Evolutionary conservation across 2,329 filamentous ascomycete genomes (phyloP), one percentile per base, ranked within the genome.

Genomic region (Beauveria sp.): DNA sequence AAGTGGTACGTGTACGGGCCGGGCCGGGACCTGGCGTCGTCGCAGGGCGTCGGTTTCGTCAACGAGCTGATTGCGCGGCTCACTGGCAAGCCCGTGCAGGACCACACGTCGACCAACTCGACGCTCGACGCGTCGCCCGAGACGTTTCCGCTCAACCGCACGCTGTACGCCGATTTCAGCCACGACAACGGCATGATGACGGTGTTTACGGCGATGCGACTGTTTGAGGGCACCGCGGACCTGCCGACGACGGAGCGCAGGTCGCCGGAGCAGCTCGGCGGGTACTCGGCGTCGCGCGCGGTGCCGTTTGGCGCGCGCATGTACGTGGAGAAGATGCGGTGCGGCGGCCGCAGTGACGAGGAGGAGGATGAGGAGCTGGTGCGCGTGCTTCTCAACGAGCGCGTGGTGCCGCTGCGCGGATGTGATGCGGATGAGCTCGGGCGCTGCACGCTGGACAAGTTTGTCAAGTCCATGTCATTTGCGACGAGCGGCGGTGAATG

Each of bases 151-250:
- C 76, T 96, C 0, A 80, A 82, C 64, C 74, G 77, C 49, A 76
- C 76, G 12, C 75, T 96, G 1, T 97, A 96, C 69, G 92, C 91
- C 0, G 93, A 97, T 74, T 96, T 97, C 71, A 90, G 87, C 65
- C 93, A 97, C 74, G 93, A 97, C 74, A 96, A 96, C 72, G 87
- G 89, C 70, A 91, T 97, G 86, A 85, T 84, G 34, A 82, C 83
- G 8, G 85, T 96, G 7, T 89, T 89, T 70, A 86, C 85, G 5
- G 91, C 91, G 0, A 71, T 97, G 65, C 90, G 91, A 0, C 76
- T 96, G 28, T 96, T 91, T 75, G 89, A 92, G 66, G 75, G 74
- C 49, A 90, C 85, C 0, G 69, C 71, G 16, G 77, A 80, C 12
- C 75, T 88, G 26, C 79, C 82, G 2, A 80, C 79, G 26, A 77